Evolutionary conservation across 2,329 filamentous ascomycete species (phyloP), one percentile per base, ranked within the genome.

Genomic region (Alternaria brassicicola): DNA sequence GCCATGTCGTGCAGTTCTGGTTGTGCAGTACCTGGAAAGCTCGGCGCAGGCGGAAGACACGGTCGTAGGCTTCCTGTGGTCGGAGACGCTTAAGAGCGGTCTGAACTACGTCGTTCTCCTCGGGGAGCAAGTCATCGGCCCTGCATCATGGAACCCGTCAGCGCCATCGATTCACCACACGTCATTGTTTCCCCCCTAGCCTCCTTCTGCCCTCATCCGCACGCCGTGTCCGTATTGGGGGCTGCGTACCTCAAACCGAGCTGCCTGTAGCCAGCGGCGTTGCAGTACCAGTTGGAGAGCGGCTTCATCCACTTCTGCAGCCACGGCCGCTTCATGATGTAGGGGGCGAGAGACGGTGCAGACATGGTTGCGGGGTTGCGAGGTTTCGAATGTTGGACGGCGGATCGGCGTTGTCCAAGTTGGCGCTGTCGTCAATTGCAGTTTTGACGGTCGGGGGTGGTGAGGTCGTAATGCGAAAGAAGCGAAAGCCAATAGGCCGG

Each of bases 11-110:
- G 15, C 8, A n/a, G 36, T 2, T 9, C 1, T 41, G 2, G 31
- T 13, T 23, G 8, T 30, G 13, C 25, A 78, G 65, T 82, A 91
- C 89, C 86, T 99, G 95, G 82, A 96, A 89, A 74, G 95, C 94
- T 82, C 95, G 89, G 83, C 95, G 92, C 81, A 99, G 88, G 77
- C 95, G 93, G 89, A 93, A 99, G 79, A 98, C 88, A 79, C 95
- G 94, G 84, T 99, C 95, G 83, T 98, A 98, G 74, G 89, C 86
- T 78, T 95, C 92, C 85, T 96, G 92, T 74, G 92, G 86, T 57
- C 91, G 87, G 63, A 99, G 90, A 78, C 95, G 92, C 86, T 91
- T 91, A 76, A 99, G 86, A 64, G 95, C 95, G 71, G 89, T 86
- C 80, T 95, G 89, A 74, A 97, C 92, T 57, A 85, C 82, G 73